A percentile compares a stretch with the other conserved stretches of the same genome.
Conservation (phyloP, 163 green algal species). For the Trebouxia gelatinosa region DNA sequence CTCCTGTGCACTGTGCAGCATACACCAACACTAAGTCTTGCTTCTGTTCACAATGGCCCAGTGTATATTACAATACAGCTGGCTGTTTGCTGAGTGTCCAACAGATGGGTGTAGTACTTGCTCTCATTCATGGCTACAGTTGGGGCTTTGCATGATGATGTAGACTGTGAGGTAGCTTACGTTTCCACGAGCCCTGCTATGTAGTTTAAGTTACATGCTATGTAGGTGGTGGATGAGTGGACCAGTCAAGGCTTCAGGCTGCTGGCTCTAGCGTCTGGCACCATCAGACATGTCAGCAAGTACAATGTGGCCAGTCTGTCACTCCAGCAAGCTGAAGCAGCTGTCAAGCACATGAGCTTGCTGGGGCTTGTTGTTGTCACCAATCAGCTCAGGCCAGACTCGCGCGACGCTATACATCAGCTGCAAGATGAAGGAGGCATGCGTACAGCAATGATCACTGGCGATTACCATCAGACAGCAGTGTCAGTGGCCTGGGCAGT, state of each 20-base stretch:
- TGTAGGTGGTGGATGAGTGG: conserved; percentile 14
- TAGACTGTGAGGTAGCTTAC: not conserved
- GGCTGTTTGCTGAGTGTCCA: no score
- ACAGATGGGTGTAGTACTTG: no score
- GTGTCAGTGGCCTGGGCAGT: conserved; percentile 7
- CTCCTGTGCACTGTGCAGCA: not conserved
- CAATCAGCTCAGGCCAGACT: conserved; percentile 6
- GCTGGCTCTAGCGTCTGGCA: conserved; percentile 9
- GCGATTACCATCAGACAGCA: conserved; percentile 18
- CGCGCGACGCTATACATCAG: conserved; percentile 4
- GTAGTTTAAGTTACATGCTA: not conserved
- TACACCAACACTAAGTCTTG: not conserved
- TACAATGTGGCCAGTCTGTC: not conserved
- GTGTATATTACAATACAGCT: not conserved
- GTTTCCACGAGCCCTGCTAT: not conserved
- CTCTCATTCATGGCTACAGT: no score
- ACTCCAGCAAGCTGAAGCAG: not conserved
- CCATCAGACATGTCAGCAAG: conserved; percentile 1
- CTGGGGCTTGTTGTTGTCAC: conserved; percentile 1
- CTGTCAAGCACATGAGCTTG: conserved; percentile 4
- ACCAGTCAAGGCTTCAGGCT: conserved; percentile 7
- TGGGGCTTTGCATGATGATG: not conserved
- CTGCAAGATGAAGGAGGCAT: conserved; percentile 21
- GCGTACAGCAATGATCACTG: conserved; percentile 18
- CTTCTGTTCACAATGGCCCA: not conserved